phyloP scores from a whole-genome alignment of 2,329 filamentous ascomycete genomes.

The Hortaea werneckii region DNA sequence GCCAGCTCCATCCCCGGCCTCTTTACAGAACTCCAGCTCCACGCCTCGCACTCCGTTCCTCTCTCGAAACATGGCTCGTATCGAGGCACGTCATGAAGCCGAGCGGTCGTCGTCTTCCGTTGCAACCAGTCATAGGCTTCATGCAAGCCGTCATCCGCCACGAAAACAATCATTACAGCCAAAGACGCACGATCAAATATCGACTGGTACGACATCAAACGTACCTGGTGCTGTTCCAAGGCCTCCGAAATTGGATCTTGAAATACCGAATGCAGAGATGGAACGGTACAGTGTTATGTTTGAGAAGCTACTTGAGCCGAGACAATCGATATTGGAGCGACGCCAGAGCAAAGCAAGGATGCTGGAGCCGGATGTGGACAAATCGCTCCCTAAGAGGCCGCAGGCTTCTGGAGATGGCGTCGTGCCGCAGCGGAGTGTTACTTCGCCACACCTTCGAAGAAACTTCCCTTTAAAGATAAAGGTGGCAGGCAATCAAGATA shows the following conservation, averaged over 20 bases:
- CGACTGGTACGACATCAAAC: slow-evolving; percentile 1
- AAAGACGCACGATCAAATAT: slow-evolving; percentile 8
- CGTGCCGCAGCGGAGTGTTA: slow-evolving; percentile 6
- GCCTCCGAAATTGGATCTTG: slow-evolving; percentile 51
- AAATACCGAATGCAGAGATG: slow-evolving; percentile 69
- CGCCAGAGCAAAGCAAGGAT: slow-evolving; percentile 17
- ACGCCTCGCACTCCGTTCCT: slow-evolving; percentile 1
- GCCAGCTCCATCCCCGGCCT: slow-evolving; percentile 1
- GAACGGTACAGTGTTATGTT: slow-evolving; percentile 96
- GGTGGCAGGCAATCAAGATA: slow-evolving; percentile 4
- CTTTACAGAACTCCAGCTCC: not conserved
- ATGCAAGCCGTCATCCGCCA: not conserved
- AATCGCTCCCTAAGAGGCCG: not conserved
- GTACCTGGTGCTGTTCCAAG: not conserved
- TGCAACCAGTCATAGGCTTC: not conserved
- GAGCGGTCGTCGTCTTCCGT: slow-evolving; percentile 5
- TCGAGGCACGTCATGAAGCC: slow-evolving; percentile 6
- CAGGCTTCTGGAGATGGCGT: too few species aligned
- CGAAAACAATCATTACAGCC: not conserved
- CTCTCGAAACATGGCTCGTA: slow-evolving; percentile 1
- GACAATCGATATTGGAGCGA: slow-evolving; percentile 21
- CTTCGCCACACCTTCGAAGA: slow-evolving; percentile 10
- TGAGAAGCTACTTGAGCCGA: slow-evolving; percentile 53
- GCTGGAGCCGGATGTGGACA: not conserved
- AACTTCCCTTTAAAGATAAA: slow-evolving; percentile 8